These are phyloP conservation scores for Gryganskiella cystojenkinii DNA, from an alignment of 192 early-diverging fungal species.

Conservation along the genomic window DNA sequence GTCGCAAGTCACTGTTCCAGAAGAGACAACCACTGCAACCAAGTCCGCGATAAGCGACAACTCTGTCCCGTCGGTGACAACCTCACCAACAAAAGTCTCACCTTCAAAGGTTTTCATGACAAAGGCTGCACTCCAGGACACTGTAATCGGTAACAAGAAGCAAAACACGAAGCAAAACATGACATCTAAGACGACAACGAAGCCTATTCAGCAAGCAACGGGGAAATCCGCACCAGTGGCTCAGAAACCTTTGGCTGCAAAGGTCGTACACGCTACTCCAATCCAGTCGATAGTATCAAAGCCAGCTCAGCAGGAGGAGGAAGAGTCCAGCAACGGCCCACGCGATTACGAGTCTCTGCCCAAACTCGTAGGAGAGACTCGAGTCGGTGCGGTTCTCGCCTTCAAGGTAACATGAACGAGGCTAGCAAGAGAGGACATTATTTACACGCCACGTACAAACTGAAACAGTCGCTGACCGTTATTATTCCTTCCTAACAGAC, in stretches of 20 bases:
- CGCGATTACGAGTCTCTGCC: constrained; percentile 1
- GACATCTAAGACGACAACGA: background rate
- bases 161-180: background rate
- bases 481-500: constrained; percentile 10
- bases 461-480: no score
- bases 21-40: background rate
- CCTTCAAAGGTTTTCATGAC: constrained; percentile 42
- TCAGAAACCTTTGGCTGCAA: no score
- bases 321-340: background rate
- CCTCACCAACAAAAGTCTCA: background rate
- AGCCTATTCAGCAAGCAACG: background rate
- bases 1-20: background rate
- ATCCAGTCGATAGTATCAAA: background rate
- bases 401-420: constrained; percentile 2
- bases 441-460: no score
- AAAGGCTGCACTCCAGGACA: constrained; percentile 23
- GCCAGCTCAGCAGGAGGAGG: background rate
- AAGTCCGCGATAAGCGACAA: no score
- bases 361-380: background rate
- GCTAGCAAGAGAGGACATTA: no score
- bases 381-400: background rate
- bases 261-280: background rate
- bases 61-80: no score
- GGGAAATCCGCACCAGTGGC: no score
- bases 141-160: no score